Evolutionary conservation across 1,139 yeast genomes (phyloP), one percentile per base, ranked within the genome.

Genomic region (Blastobotrys persicus): DNA sequence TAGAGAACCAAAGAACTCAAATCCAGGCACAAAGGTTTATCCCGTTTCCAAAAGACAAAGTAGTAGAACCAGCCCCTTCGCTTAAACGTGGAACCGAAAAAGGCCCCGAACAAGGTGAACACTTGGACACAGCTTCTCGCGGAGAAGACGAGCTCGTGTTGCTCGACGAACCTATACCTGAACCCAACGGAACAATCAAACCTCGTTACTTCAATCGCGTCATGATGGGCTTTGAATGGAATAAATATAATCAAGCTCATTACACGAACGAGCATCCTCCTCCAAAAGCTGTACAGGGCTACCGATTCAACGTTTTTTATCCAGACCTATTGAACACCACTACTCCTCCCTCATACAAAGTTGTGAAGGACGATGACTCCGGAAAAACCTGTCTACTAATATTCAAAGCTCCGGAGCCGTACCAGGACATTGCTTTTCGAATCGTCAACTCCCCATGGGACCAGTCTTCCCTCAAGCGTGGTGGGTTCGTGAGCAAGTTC

Each of bases 401-500:
- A 20, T 70, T 70, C 49, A 56, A 57, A 9, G 69, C 74, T 2
- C 67, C 70, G 0, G 50, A 58, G 3, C 69, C 68, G 2, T 70
- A 70, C 49, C 65, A 63, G 31, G 70, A 68, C 42, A 48, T 70
- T 28, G 67, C 68, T 9, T 70, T 70, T 49, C 54, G 69, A 28
- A 67, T 70, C 3, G 64, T 67, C 9, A 67, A 69, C 50, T 52
- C 60, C 34, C 70, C 64, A 9, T 70, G 74, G 74, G 72, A 70
- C 48, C 59, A 57, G 42, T 60, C 68, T 4, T 50, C 63, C n/a
- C 58, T 61, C 31, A 51, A 60, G 28, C 60, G 59, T 12, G 60
- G 63, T 13, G 68, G 67, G 31, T 69, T 63, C 45, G 56, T 54
- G 42, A 61, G 65, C 35, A 59, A 60, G 38, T 70, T 70, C 52